Evolutionary conservation across 2,329 filamentous ascomycete species (phyloP).

Genomic region (Calycina marina): DNA sequence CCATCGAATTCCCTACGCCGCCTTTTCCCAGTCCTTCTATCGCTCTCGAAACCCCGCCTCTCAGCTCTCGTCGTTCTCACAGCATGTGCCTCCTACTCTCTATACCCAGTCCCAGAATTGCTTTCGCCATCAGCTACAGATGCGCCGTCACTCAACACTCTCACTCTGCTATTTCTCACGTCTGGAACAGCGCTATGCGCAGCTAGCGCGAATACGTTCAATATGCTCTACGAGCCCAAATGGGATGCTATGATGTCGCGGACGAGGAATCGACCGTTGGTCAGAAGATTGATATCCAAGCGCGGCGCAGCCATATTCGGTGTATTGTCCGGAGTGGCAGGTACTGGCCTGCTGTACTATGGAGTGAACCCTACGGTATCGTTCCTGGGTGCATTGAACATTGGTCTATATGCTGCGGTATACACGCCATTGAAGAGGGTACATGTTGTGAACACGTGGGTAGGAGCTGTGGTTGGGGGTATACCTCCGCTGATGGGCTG

Average conservation of each 20-base stretch:
- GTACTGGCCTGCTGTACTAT: slow-evolving; percentile 62
- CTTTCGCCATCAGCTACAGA: slow-evolving; percentile 51
- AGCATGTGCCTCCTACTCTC: slow-evolving; percentile 77
- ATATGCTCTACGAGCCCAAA: slow-evolving; percentile 89
- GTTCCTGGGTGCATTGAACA: slow-evolving; percentile 71
- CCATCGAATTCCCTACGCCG: slow-evolving; percentile 43
- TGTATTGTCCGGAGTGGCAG: slow-evolving; percentile 51
- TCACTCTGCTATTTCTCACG: slow-evolving; percentile 87
- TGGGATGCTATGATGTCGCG: slow-evolving; percentile 88
- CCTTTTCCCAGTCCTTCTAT: slow-evolving; percentile 65
- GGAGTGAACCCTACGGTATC: slow-evolving; percentile 92
- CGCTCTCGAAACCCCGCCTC: slow-evolving; percentile 88
- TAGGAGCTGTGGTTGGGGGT: slow-evolving; percentile 80
- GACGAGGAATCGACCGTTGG: slow-evolving; percentile 82
- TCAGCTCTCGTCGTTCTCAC: slow-evolving; percentile 84
- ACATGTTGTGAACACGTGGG: slow-evolving; percentile 82
- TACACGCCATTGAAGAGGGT: slow-evolving; percentile 91
- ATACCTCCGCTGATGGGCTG: slow-evolving; percentile 97
- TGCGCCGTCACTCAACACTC: slow-evolving; percentile 69
- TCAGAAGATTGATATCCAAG: slow-evolving; percentile 61
- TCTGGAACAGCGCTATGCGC: slow-evolving; percentile 76
- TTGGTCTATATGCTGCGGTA: slow-evolving; percentile 74
- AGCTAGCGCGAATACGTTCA: slow-evolving; percentile 86
- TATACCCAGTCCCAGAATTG: slow-evolving; percentile 84
- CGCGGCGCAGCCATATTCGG: slow-evolving; percentile 68